Evolutionary conservation across 2,329 filamentous ascomycete species (phyloP).

Genomic region (Chrysoporthe austroafricana): DNA sequence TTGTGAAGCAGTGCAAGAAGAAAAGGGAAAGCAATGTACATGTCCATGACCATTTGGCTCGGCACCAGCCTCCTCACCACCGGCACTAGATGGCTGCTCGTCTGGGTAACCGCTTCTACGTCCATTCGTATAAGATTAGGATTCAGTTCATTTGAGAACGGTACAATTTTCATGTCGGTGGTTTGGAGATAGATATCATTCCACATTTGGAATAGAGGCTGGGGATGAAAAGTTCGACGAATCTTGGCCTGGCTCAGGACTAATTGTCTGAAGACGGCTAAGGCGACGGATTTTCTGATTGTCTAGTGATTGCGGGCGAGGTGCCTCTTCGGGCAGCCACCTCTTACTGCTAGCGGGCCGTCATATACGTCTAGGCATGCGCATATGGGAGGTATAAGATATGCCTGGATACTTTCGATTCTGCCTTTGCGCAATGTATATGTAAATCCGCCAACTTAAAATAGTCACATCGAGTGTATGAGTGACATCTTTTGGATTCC

Average conservation of each 20-base stretch:
- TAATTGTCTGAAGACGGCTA: neutral
- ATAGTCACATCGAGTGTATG: neutral
- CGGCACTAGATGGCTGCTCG: neutral
- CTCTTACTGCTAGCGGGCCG: neutral
- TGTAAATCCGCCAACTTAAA: neutral
- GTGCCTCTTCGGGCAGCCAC: neutral
- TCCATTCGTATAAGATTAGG: neutral
- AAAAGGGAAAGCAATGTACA: neutral
- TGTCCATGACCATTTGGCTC: conserved; percentile 6
- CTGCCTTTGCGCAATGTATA: neutral
- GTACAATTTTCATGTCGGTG: neutral
- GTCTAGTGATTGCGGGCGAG: too few species aligned
- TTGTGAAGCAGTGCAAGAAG: conserved; percentile 13
- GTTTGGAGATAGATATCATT: neutral
- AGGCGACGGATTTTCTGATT: neutral
- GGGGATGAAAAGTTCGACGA: neutral
- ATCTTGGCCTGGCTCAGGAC: neutral
- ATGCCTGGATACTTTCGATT: neutral
- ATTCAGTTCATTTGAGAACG: neutral
- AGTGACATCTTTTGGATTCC: neutral
- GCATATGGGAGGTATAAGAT: neutral
- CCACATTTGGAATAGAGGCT: neutral
- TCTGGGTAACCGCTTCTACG: too few species aligned
- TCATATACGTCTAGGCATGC: neutral
- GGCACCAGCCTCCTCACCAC: conserved; percentile 6